phyloP scores from a whole-genome alignment of 805 yeast species.

The Blastobotrys terrestris region DNA sequence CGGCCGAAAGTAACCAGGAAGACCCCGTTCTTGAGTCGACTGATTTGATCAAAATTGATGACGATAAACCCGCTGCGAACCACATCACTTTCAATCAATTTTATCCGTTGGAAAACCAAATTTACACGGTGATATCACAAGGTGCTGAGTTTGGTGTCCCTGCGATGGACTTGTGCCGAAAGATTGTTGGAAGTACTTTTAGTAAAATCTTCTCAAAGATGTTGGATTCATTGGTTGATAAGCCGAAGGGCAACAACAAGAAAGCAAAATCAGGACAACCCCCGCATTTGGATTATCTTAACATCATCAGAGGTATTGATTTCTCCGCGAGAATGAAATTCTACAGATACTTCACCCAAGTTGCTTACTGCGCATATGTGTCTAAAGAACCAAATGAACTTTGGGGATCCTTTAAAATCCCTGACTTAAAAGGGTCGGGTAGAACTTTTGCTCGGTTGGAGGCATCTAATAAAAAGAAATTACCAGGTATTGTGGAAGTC shows the following conservation, averaged over 20 bases:
- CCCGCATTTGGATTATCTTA: constrained; percentile 29
- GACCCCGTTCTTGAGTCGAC: background rate
- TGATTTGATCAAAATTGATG: constrained; percentile 11
- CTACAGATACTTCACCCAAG: constrained; percentile 54
- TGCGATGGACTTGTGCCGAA: constrained; percentile 46
- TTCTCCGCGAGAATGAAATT: constrained; percentile 69
- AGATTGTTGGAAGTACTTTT: constrained; percentile 50
- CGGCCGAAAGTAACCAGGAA: background rate
- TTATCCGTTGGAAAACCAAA: constrained; percentile 61
- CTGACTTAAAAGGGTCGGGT: constrained; percentile 6
- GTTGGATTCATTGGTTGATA: constrained; percentile 44
- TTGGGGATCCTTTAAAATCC: constrained; percentile 27
- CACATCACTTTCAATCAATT: constrained; percentile 39
- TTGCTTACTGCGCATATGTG: constrained; percentile 33
- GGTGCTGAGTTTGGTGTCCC: constrained; percentile 49
- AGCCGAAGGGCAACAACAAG: constrained; percentile 24
- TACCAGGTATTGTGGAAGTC: constrained; percentile 16
- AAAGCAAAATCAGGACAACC: constrained; percentile 19
- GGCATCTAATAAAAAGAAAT: constrained; percentile 5
- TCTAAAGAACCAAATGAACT: constrained; percentile 22
- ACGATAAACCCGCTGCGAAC: constrained; percentile 4
- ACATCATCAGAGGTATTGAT: constrained; percentile 58
- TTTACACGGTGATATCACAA: constrained; percentile 42
- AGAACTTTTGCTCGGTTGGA: constrained; percentile 6
- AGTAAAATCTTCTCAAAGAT: constrained; percentile 46